Evolutionary conservation across 2,329 filamentous ascomycete species (phyloP), one percentile per base, ranked within the genome.

Genomic region (Penicillium thymicola): DNA sequence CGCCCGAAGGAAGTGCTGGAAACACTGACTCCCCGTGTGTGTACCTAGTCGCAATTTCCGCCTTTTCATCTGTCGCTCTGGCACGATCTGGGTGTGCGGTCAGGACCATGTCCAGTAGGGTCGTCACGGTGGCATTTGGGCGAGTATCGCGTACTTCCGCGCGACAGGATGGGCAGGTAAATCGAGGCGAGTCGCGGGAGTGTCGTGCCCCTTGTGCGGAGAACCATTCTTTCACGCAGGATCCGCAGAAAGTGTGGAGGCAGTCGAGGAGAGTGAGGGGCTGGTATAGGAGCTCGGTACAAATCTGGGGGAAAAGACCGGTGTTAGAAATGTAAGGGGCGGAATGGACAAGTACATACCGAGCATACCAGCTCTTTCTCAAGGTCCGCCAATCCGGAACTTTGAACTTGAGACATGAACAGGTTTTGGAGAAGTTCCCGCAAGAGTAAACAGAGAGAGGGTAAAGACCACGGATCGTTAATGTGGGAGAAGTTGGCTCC

Each of bases 201-300:
- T 51, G 78, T 65, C 60, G 84, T 30, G 81, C 79, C 37, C 87
- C 86, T 73, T 96, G 91, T 75, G 86, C 94, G 61, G 81, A 79
- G 72, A 97, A 99, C 94, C 94, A 99, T 78, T 96, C 91, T 74
- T 96, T 96, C 57, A 97, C 75, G 71, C 94, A 99, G 38, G 90
- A 89, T 62, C 92, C 94, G 79, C 94, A 99, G 75, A 95, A 99
- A 44, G 93, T 97, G 76, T 96, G 92, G 43, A 96, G 84, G 72
- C 92, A 96, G 79, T 96, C 90, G 73, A 96, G 89, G 48, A 96
- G 85, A 28, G 92, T 96, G 62, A 96, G 82, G 34, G 92, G 92
- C 73, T 95, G 90, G 76, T 91, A 95, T 61, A 96, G 86, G 63
- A 96, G 84, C 75, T 97, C 94, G 66, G 93, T 96, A 80, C 94